Conservation (phyloP, 129 eudicot genomes). For the Calendula officinalis region DNA sequence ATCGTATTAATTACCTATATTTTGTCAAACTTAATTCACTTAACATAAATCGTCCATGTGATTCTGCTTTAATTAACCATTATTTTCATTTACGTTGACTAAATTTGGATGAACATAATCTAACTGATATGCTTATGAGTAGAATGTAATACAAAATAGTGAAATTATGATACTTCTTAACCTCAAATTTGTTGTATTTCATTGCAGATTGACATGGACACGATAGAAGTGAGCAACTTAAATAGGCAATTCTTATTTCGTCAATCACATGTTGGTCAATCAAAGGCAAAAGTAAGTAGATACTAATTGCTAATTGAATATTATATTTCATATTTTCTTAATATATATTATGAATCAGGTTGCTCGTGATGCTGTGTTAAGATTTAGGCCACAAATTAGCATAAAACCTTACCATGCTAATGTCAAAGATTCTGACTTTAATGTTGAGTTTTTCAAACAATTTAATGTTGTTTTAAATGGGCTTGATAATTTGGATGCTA, state of each 20-base stretch:
- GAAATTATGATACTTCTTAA: background rate
- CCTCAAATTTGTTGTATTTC: background rate
- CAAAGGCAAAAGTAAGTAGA: slow-evolving; percentile 88
- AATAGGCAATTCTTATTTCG: slow-evolving; percentile 94
- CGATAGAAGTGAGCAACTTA: slow-evolving; percentile 96
- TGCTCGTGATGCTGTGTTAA: slow-evolving; percentile 93
- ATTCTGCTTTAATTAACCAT: too few relatives aligned
- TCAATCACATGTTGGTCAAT: slow-evolving; percentile 89
- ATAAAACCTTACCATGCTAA: slow-evolving; percentile 95
- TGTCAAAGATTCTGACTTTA: slow-evolving; percentile 88
- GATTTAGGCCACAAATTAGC: slow-evolving; percentile 86
- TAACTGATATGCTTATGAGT: too few relatives aligned
- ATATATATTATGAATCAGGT: slow-evolving; percentile 47
- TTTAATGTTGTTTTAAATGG: slow-evolving; percentile 88
- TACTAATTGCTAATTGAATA: background rate
- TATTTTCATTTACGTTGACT: too few relatives aligned
- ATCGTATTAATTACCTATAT: too few relatives aligned
- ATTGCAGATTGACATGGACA: slow-evolving; percentile 96
- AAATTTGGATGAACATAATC: too few relatives aligned
- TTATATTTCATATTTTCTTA: background rate
- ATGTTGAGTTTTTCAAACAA: slow-evolving; percentile 91
- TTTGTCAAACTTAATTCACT: too few relatives aligned
- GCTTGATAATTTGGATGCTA: slow-evolving; percentile 94
- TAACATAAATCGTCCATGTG: too few relatives aligned
- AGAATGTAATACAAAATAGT: too few relatives aligned